Base-by-base conservation (phyloP, 257 asterid genomes). In the Nicotiana undulata region DNA sequence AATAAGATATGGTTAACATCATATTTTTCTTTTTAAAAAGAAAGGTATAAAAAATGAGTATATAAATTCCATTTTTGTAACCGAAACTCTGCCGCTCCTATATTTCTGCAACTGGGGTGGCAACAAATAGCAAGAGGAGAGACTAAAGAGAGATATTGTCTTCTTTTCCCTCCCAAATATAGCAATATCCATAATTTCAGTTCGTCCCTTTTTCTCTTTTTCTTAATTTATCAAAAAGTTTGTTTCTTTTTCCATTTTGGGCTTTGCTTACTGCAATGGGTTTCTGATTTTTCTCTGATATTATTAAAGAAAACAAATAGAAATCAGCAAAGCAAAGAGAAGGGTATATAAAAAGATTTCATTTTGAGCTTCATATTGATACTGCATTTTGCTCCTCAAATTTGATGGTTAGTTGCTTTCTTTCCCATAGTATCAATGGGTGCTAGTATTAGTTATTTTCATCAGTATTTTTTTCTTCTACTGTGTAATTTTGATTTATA, bases 51-150 rank as follows among this genome's bases (percentile, higher is more conserved):
- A 51, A 51, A 11, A 11, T 51, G 16, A 51, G 17, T 51, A 67
- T 40, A 20, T 24, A 24, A 1, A 16, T 24, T 16, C 61, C 61
- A 6, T 1, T 17, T 22, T 11, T 68, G 40, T 31, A 37, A 75
- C 68, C 75, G 80, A 31, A 74, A 51, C 9, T 67, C n/a, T 29
- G 31, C 9, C 77, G 76, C 81, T 74, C 67, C 80, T 22, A 51
- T 74, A 67, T 44, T 77, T 81, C 80, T 56, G 75, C 75, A 61
- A 65, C 82, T 63, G 22, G 26, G 44, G 44, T 74, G 52, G 24
- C 26, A 46, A 24, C 79, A 74, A 74, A 74, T 74, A 49, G 46
- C 44, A 0, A 74, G n/a, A 32, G 24, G 1, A 55, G 61, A 55
- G 37, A 5, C 4, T 3, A 24, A 0, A 10, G 13, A 26, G 2